phyloP scores from a whole-genome alignment of 2,329 filamentous ascomycete genomes.

The Neurospora sp. region DNA sequence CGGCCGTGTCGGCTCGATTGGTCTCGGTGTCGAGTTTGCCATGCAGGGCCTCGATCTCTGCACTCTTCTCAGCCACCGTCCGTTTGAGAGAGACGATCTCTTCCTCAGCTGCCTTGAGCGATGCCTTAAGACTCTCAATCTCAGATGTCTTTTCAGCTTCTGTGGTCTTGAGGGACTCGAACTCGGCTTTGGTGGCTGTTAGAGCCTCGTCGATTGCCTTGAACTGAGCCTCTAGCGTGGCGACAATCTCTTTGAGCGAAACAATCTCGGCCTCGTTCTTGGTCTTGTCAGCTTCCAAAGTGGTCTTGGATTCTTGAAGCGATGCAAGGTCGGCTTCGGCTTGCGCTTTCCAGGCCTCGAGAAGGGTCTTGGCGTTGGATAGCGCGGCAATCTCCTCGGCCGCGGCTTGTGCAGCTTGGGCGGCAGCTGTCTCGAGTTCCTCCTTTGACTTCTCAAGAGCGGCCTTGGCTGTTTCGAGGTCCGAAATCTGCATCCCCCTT shows the following conservation, averaged over 20 bases:
- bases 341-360: conserved; percentile 16
- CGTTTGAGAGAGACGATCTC: conserved; percentile 16
- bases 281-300: conserved; percentile 11
- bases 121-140: conserved; percentile 16
- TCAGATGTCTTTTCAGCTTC: conserved; percentile 13
- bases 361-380: conserved; percentile 11
- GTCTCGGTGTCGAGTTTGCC: conserved; percentile 16
- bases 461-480: conserved; percentile 13
- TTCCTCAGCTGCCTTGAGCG: conserved; percentile 16
- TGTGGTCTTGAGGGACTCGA: conserved; percentile 12
- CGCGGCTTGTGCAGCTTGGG: conserved; percentile 13
- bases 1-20: conserved; percentile 14
- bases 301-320: conserved; percentile 11
- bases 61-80: conserved; percentile 16
- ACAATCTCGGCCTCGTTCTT: conserved; percentile 15
- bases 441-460: conserved; percentile 16
- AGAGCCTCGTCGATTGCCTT: conserved; percentile 16
- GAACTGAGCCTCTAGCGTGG: conserved; percentile 15
- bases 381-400: conserved; percentile 12
- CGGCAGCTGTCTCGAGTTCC: conserved; percentile 13
- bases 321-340: conserved; percentile 16
- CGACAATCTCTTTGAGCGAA: conserved; percentile 15
- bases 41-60: conserved; percentile 17
- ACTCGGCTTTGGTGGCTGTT: conserved; percentile 12
- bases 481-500: conserved; percentile 11